These are phyloP conservation scores for Hyphopichia pseudoburtonii DNA, from an alignment of 1,139 yeast species.

Conservation along the genomic window DNA sequence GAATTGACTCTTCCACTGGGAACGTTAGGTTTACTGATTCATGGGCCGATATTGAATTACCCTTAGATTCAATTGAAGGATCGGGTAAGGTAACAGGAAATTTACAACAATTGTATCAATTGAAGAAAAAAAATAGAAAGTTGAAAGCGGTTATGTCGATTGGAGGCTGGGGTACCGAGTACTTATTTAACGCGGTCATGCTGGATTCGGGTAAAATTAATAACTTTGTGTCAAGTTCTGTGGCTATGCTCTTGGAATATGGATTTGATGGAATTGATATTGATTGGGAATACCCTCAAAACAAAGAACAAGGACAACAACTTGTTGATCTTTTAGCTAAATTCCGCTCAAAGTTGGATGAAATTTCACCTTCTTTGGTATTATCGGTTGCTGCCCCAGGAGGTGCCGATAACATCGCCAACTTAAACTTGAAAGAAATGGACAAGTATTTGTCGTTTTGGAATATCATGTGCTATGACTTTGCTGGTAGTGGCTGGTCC, in stretches of 20 bases:
- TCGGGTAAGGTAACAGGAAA: constrained; percentile 41
- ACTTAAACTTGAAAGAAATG: constrained; percentile 50
- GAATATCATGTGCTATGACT: constrained; percentile 93
- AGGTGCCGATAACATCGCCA: constrained; percentile 43
- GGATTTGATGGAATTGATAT: constrained; percentile 90
- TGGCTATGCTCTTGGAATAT: constrained; percentile 46
- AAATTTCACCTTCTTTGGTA: constrained; percentile 23
- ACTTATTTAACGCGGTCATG: constrained; percentile 50
- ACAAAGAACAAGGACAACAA: constrained; percentile 41
- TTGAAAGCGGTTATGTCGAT: constrained; percentile 69
- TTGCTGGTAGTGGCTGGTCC: constrained; percentile 74
- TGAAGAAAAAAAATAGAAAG: constrained; percentile 49
- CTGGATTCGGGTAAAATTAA: constrained; percentile 32
- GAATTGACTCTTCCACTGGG: constrained; percentile 56
- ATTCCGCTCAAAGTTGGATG: constrained; percentile 44
- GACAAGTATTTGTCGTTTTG: constrained; percentile 62
- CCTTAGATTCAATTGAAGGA: constrained; percentile 25
- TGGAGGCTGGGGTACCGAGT: constrained; percentile 84
- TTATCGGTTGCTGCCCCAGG: constrained; percentile 81
- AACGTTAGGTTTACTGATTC: constrained; percentile 54
- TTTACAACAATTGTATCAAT: constrained; percentile 53
- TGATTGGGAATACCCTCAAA: constrained; percentile 90
- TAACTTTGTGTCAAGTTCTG: constrained; percentile 52
- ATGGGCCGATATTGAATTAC: constrained; percentile 65
- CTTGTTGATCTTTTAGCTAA: constrained; percentile 45